Percentiles rank a stretch among this genome's conserved stretches.
phyloP scores from a whole-genome alignment of 768 basidiomycete species.

The Boletus reticuloceps region DNA sequence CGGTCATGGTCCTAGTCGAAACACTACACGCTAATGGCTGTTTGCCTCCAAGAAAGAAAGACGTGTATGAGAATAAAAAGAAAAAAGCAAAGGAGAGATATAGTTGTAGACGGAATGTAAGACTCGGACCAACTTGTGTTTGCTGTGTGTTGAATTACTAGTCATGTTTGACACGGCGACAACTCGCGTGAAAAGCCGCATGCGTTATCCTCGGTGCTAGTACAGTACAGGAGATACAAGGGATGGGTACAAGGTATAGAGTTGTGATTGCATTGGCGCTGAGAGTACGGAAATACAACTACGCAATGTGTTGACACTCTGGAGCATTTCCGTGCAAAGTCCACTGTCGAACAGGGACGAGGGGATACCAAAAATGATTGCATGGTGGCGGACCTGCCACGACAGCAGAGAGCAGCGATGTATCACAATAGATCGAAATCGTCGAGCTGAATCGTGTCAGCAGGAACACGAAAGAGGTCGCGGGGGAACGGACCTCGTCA shows the following conservation, averaged over 20 bases:
- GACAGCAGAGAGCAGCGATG: neutral
- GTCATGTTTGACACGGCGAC: conserved; percentile 14
- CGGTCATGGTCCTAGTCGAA: conserved; percentile 51
- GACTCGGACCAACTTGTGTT: conserved; percentile 1
- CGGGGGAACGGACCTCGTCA: conserved; percentile 67
- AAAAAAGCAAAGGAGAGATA: conserved; percentile 4
- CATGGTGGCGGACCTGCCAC: neutral
- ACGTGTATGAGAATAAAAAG: conserved; percentile 2
- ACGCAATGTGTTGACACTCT: neutral
- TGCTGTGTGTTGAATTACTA: conserved; percentile 1
- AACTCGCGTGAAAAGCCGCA: conserved; percentile 20
- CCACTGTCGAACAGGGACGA: neutral
- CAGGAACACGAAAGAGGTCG: neutral
- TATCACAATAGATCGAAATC: conserved; percentile 84
- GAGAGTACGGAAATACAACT: neutral
- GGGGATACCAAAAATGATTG: neutral
- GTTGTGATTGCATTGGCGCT: neutral
- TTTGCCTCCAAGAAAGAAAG: conserved; percentile 14
- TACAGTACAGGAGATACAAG: conserved; percentile 2
- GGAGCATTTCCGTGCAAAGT: neutral
- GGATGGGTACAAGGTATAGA: neutral
- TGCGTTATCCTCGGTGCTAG: conserved; percentile 2
- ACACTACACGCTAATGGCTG: conserved; percentile 9
- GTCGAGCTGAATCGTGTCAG: conserved; percentile 63
- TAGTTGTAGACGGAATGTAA: conserved; percentile 5